Evolutionary conservation across 192 early-diverging fungal genomes (phyloP), one percentile per base, ranked within the genome.

Genomic region (Podila verticillata): DNA sequence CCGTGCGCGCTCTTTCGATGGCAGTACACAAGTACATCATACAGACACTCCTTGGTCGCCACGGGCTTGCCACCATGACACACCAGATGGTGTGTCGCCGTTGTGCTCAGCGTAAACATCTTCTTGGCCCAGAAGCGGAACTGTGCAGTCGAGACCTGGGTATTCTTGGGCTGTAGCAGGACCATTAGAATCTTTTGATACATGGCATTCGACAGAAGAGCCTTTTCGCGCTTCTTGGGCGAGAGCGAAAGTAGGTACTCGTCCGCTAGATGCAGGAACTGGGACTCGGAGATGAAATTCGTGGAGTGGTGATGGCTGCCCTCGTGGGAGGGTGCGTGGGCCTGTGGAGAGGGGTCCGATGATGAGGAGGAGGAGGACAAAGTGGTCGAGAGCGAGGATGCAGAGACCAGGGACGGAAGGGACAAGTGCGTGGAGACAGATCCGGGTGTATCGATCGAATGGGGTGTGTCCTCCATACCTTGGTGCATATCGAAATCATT

Each of bases 61-160:
- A 87, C 83, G 22, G 86, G 86, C 26, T 87, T 87, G 28, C 85
- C 85, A 8, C 85, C 77, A 72, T 87, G 86, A 44, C 81, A 84
- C 12, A 87, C 77, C 17, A 83, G 68, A 61, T 86, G 81, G 5
- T 72, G 67, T 0, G 72, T 75, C 1, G 72, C 49, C 6, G 71
- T 71, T 1, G 77, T 83, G 7, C 74, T 82, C 19, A 87, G 73
- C 10, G 80, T 75, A 70, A 87, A 87, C 86, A 87, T 87, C 31
- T 87, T 87, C 49, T 87, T 87, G 8, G 85, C 86, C 86, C 86
- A 87, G 66, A 87, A 87, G 9, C 86, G 79, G 57, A 87, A 87
- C 58, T 87, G 86, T 0, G 86, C 86, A 9, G 86, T 87, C 9
- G 86, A 87, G 29, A 87, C 79, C 28, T 83, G 68, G 8, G 86